Evolutionary conservation across 495 filamentous ascomycete genomes (phyloP).

Genomic region (Xylaria nigripes): DNA sequence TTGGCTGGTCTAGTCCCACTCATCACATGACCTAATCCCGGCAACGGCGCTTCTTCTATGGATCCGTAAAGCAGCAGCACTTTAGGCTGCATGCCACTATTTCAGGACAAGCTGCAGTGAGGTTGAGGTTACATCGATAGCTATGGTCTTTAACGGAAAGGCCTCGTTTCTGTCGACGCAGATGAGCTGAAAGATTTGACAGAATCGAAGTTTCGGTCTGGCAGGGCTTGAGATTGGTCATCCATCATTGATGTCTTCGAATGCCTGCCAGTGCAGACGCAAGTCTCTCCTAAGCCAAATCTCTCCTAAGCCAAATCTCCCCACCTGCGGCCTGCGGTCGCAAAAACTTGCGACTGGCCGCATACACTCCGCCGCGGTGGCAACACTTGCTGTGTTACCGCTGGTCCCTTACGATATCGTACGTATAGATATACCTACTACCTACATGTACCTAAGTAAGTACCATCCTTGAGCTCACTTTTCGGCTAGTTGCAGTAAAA

Average conservation of each 20-base stretch:
- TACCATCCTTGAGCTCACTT: background rate
- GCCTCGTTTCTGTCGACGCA: background rate
- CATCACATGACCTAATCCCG: conserved; percentile 23
- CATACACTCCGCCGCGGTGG: background rate
- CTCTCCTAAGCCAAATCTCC: background rate
- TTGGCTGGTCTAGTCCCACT: conserved; percentile 2
- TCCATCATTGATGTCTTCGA: background rate
- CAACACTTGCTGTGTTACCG: background rate
- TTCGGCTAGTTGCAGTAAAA: conserved; percentile 4
- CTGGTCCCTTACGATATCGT: background rate
- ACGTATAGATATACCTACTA: too few relatives aligned
- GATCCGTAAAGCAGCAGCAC: background rate
- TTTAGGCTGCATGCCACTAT: background rate
- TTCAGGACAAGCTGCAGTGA: background rate
- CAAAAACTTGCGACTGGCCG: background rate
- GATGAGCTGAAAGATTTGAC: conserved; percentile 1
- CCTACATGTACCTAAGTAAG: too few relatives aligned
- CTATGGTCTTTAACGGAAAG: conserved; percentile 1
- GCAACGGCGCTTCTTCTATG: background rate
- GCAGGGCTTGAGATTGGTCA: background rate
- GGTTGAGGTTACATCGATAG: conserved; percentile 13
- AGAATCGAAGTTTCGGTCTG: background rate
- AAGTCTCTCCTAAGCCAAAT: background rate
- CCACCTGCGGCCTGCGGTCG: background rate
- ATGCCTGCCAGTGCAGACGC: background rate